A percentile compares a stretch with the other conserved stretches of the same genome.
Evolutionary conservation across 106 monocot genomes (phyloP).

Genomic region (Platanthera guangdongensis): DNA sequence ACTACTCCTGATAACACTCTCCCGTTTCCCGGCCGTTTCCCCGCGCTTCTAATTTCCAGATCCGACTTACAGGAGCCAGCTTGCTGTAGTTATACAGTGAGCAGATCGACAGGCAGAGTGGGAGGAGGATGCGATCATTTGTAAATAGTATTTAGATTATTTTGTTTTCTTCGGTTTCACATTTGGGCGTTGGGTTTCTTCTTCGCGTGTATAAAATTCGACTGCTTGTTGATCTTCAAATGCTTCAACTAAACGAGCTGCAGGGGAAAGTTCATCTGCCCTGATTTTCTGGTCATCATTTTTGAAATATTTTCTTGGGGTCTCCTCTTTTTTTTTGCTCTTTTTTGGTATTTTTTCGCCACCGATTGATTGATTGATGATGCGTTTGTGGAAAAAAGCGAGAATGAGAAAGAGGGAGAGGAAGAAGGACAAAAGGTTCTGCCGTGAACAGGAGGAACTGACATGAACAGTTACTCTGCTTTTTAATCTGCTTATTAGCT

Average conservation of each 20-base stretch:
- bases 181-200: neutral
- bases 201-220: neutral
- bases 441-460: neutral
- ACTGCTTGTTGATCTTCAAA: neutral
- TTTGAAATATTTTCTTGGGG: neutral
- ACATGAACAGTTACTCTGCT: neutral
- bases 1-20: conserved; percentile 5
- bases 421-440: neutral
- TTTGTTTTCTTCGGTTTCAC: neutral
- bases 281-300: neutral
- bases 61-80: neutral
- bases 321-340: neutral
- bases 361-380: neutral
- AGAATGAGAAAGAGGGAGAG: neutral
- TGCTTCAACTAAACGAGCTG: neutral
- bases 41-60: neutral
- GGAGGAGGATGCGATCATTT: neutral
- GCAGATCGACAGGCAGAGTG: neutral
- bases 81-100: neutral
- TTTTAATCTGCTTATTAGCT: neutral
- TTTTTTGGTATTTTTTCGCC: neutral
- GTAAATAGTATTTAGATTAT: neutral
- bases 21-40: neutral
- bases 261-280: neutral
- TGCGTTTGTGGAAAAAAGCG: neutral